Evolutionary conservation across 2,329 filamentous ascomycete genomes (phyloP).

Genomic region (Xylaria arbuscula): DNA sequence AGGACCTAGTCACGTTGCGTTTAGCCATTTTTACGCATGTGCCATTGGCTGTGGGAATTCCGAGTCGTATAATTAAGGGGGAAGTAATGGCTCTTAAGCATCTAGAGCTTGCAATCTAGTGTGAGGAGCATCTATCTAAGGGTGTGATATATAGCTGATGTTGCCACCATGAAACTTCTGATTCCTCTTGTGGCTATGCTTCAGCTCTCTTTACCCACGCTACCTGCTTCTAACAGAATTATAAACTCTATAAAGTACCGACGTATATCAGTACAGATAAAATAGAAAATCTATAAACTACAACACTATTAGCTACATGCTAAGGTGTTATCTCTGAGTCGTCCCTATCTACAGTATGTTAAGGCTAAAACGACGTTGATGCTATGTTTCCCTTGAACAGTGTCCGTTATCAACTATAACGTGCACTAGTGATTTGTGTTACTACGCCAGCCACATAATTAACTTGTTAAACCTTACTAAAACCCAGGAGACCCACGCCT

Average conservation of each 20-base stretch:
- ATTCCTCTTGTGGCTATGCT: neutral
- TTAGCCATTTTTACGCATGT: conserved; percentile 71
- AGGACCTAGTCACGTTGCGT: conserved; percentile 70
- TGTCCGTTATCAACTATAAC: neutral
- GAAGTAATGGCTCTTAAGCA: conserved; percentile 55
- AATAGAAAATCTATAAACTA: neutral
- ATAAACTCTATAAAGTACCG: neutral
- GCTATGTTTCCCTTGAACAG: neutral
- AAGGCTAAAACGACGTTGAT: neutral
- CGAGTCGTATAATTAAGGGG: conserved; percentile 55
- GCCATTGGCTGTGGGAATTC: conserved; percentile 70
- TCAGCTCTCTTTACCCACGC: neutral
- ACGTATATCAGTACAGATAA: neutral
- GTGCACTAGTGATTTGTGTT: neutral
- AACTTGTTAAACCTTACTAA: neutral
- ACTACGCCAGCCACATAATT: neutral
- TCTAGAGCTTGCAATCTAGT: conserved; percentile 50
- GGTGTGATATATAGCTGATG: neutral
- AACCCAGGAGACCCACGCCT: neutral
- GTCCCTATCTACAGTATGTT: neutral
- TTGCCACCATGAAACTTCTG: neutral
- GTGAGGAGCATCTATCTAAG: neutral
- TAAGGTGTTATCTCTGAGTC: neutral
- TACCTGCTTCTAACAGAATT: neutral
- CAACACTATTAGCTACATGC: neutral